phyloP scores from a whole-genome alignment of 2,329 filamentous ascomycete species.

The Exophiala bonariae region DNA sequence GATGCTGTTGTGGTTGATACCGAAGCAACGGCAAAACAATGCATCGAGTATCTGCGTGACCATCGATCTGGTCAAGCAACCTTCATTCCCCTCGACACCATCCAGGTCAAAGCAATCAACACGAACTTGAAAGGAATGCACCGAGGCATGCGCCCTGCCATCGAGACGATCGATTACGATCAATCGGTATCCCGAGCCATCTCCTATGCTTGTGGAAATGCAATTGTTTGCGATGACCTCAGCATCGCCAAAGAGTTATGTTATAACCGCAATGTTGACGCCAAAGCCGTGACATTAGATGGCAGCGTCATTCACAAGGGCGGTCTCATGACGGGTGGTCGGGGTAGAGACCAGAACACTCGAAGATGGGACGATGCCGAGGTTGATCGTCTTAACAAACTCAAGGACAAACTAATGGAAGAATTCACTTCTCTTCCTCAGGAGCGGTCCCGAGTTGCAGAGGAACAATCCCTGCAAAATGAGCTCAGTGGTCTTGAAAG shows the following conservation, averaged over 20 bases:
- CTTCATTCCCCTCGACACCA: conserved; percentile 95
- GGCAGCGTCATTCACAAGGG: conserved; percentile 97
- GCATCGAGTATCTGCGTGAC: conserved; percentile 90
- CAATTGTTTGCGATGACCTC: conserved; percentile 88
- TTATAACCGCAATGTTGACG: conserved; percentile 79
- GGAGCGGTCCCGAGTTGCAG: conserved; percentile 69
- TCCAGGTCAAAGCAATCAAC: conserved; percentile 89
- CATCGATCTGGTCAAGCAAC: conserved; percentile 84
- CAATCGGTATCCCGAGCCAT: conserved; percentile 85
- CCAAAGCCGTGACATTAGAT: conserved; percentile 91
- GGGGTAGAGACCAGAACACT: conserved; percentile 73
- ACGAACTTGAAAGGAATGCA: conserved; percentile 87
- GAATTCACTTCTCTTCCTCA: conserved; percentile 81
- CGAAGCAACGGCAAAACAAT: conserved; percentile 90
- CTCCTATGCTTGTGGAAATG: conserved; percentile 90
- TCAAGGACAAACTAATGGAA: conserved; percentile 72
- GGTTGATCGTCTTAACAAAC: conserved; percentile 76
- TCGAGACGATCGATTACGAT: conserved; percentile 96
- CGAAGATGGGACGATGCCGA: conserved; percentile 88
- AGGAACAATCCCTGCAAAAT: conserved; percentile 78
- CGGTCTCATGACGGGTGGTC: conserved; percentile 93
- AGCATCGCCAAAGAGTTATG: conserved; percentile 85
- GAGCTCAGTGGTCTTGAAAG: conserved; percentile 80
- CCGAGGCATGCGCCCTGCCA: conserved; percentile 79
- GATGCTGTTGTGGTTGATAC: conserved; percentile 94